phyloP scores from a whole-genome alignment of 2,329 filamentous ascomycete species.

The Stagonosporopsis rhizophila region DNA sequence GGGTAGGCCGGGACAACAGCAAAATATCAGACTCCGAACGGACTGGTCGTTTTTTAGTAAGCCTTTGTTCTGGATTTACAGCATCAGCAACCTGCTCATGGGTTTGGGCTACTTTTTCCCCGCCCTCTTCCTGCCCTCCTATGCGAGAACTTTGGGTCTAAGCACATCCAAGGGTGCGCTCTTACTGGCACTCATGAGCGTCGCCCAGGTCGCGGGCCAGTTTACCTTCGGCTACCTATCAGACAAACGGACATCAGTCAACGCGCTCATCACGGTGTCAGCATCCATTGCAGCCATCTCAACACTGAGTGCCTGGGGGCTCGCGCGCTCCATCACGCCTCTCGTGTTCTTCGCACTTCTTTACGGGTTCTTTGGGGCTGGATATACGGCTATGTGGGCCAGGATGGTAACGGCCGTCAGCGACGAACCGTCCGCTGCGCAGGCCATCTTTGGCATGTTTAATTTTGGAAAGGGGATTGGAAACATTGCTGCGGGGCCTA shows the following conservation, averaged over 20 bases:
- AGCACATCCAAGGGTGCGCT: slow-evolving; percentile 35
- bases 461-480: slow-evolving; percentile 57
- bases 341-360: slow-evolving; percentile 49
- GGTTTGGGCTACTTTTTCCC: slow-evolving; percentile 51
- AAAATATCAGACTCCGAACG: slow-evolving; percentile 28
- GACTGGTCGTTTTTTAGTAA: slow-evolving; percentile 44
- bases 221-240: slow-evolving; percentile 45
- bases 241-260: slow-evolving; percentile 46
- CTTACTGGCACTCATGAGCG: slow-evolving; percentile 45
- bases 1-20: slow-evolving; percentile 44
- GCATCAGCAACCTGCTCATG: slow-evolving; percentile 48
- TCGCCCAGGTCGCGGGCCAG: slow-evolving; percentile 41
- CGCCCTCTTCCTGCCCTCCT: slow-evolving; percentile 47
- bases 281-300: slow-evolving; percentile 37
- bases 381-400: slow-evolving; percentile 50
- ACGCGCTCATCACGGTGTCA: slow-evolving; percentile 40
- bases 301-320: slow-evolving; percentile 52
- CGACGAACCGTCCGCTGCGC: slow-evolving; percentile 34
- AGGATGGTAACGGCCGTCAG: slow-evolving; percentile 51
- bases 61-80: slow-evolving; percentile 37
- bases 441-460: slow-evolving; percentile 55
- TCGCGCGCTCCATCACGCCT: slow-evolving; percentile 46
- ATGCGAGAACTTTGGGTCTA: slow-evolving; percentile 33
- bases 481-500: slow-evolving; percentile 56
- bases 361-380: slow-evolving; percentile 51